Evolutionary conservation across 192 early-diverging fungal genomes (phyloP), one percentile per base, ranked within the genome.

Genomic region (Lunasporangiospora selenospora): DNA sequence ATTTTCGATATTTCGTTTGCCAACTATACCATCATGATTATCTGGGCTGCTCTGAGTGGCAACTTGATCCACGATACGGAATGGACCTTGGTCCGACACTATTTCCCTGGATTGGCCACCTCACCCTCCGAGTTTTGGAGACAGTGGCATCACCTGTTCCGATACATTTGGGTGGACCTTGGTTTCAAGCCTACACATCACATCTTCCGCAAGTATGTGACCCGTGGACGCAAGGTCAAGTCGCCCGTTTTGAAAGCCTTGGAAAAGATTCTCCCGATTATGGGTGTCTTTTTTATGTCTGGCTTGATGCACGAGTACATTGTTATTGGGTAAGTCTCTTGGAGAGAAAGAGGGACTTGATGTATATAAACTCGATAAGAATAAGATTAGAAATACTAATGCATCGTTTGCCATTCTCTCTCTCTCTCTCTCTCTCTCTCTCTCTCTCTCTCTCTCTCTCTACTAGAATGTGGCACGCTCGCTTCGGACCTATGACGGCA

Each of bases 231-330:
- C 1, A 36, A 52, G 36, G 3, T 63, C 31, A 47, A 47, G 6
- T n/a, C n/a, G n/a, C n/a, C n/a, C n/a, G n/a, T n/a, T n/a, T n/a
- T n/a, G n/a, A 21, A 44, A n/a, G 41, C 31, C 2, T 21, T 52
- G 12, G 69, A 73, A 40, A 11, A 39, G 43, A 49, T 53, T n/a
- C 13, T 73, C 12, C 69, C 69, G 6, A 58, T 73, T 24, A 58
- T 73, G 60, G 69, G 60, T 12, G 69, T 73, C 30, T 73, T 73
- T 23, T 41, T 73, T 48, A 73, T 73, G 69, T 73, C 69, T 8
- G 69, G 69, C 9, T 38, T 73, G 60, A 53, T 58, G 69, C 69
- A 73, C 49, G 69, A 73, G 55, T 63, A 53, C 48, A 63, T 73
- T 29, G 36, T 73, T 27, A 19, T 58, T 21, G 47, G 45, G n/a